Conservation (phyloP, 768 basidiomycete genomes). For the Lentinula sp. region DNA sequence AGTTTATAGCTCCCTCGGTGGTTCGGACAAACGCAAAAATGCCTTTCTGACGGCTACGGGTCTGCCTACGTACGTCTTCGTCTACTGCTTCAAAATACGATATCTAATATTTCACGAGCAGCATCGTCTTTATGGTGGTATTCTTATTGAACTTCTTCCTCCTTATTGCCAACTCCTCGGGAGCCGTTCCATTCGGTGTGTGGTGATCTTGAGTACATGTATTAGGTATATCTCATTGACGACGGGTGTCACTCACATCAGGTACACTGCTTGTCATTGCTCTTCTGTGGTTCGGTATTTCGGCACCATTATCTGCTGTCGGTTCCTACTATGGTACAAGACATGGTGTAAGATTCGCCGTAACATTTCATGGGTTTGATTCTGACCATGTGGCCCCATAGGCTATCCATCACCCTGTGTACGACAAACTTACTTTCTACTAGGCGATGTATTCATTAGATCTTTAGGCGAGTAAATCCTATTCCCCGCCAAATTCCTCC, state of each 20-base stretch:
- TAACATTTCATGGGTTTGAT: not conserved
- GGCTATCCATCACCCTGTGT: constrained; percentile 73
- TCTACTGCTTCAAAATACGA: constrained; percentile 2
- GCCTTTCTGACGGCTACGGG: constrained; percentile 85
- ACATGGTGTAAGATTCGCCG: constrained; percentile 60
- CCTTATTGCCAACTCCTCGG: constrained; percentile 78
- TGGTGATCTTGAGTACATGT: not conserved
- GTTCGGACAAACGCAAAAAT: constrained; percentile 71
- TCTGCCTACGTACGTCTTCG: constrained; percentile 67
- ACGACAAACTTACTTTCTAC: not conserved
- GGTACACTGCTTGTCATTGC: constrained; percentile 83
- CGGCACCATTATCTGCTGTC: constrained; percentile 79
- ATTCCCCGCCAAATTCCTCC: constrained; percentile 98
- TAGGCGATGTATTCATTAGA: not conserved
- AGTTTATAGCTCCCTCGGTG: constrained; percentile 75
- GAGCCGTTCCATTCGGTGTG: constrained; percentile 91
- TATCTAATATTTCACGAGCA: constrained; percentile 21
- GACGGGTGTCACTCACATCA: constrained; percentile 17
- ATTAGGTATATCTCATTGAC: not conserved
- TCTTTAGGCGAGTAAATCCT: constrained; percentile 59
- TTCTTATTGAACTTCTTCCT: constrained; percentile 93
- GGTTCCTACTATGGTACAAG: constrained; percentile 84
- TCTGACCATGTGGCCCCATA: constrained; percentile 19
- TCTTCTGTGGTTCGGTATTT: constrained; percentile 89
- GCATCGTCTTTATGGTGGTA: constrained; percentile 76